Conservation (phyloP, 495 filamentous ascomycete species). For the Trichoderma gamsii region DNA sequence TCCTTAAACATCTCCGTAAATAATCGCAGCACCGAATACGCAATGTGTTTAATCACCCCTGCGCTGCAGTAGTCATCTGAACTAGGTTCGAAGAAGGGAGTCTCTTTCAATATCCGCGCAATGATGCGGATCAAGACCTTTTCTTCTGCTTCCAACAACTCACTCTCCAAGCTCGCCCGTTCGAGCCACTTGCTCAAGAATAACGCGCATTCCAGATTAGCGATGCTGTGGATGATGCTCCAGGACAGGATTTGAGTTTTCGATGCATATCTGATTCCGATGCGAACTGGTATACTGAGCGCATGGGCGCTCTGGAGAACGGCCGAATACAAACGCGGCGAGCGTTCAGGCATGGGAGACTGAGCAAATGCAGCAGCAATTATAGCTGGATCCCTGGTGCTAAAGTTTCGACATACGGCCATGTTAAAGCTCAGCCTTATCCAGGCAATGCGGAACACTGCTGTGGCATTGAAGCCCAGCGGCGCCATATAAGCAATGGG, state of each 20-base stretch:
- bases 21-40: not conserved
- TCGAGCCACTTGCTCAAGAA: constrained; percentile 48
- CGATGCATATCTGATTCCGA: constrained; percentile 49
- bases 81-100: not conserved
- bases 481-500: constrained; percentile 48
- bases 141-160: not conserved
- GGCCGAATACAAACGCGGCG: constrained; percentile 45
- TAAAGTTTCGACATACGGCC: constrained; percentile 41
- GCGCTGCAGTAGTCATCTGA: not conserved
- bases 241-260: constrained; percentile 50
- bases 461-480: constrained; percentile 50
- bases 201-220: constrained; percentile 40
- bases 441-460: constrained; percentile 49
- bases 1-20: constrained; percentile 5
- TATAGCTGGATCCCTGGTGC: constrained; percentile 42
- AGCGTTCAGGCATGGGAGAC: constrained; percentile 39
- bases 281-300: constrained; percentile 47
- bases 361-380: constrained; percentile 38
- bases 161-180: constrained; percentile 14
- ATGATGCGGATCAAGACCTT: not conserved
- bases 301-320: constrained; percentile 49
- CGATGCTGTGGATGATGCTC: constrained; percentile 31
- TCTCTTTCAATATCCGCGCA: not conserved
- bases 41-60: not conserved
- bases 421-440: constrained; percentile 47